These are phyloP conservation scores for Daedaleopsis nitida DNA, from an alignment of 768 basidiomycete species.

Conservation along the genomic window DNA sequence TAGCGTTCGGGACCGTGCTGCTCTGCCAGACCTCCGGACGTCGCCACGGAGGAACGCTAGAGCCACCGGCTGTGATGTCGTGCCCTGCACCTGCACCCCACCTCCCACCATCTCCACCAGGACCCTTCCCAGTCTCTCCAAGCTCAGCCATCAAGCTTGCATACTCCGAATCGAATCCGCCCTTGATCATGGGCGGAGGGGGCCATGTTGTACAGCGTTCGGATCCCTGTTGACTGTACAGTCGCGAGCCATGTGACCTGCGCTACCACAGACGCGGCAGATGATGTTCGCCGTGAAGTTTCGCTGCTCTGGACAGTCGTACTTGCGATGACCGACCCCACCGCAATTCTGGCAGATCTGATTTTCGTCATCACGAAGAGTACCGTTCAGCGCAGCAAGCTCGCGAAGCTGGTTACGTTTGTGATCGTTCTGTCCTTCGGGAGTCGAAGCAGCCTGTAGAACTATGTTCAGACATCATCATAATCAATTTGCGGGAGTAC, in stretches of 20 bases:
- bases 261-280: conserved; percentile 97
- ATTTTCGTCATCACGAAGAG: conserved; percentile 98
- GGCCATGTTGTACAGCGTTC: conserved; percentile 50
- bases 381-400: conserved; percentile 96
- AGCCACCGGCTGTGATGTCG: conserved; percentile 59
- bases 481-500: conserved; percentile 29
- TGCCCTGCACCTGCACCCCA: conserved; percentile 70
- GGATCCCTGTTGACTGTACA: conserved; percentile 93
- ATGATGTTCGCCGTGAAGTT: conserved; percentile 99
- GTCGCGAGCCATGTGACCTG: conserved; percentile 98
- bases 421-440: conserved; percentile 99
- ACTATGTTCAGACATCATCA: conserved; percentile 3
- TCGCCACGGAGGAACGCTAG: conserved; percentile 88
- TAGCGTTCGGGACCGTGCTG: conserved; percentile 36
- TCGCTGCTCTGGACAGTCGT: conserved; percentile 97
- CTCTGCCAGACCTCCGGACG: conserved; percentile 87
- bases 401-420: conserved; percentile 99
- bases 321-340: conserved; percentile 94
- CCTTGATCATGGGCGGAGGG: conserved; percentile 57
- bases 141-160: conserved; percentile 97
- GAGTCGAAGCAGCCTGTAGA: conserved; percentile 91
- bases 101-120: conserved; percentile 54
- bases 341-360: conserved; percentile 98
- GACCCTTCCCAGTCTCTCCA: conserved; percentile 74
- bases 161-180: conserved; percentile 97